Percentiles rank a stretch among this genome's conserved stretches.
Evolutionary conservation across 257 asterid genomes (phyloP).

Genomic region (Solanum habrochaites): DNA sequence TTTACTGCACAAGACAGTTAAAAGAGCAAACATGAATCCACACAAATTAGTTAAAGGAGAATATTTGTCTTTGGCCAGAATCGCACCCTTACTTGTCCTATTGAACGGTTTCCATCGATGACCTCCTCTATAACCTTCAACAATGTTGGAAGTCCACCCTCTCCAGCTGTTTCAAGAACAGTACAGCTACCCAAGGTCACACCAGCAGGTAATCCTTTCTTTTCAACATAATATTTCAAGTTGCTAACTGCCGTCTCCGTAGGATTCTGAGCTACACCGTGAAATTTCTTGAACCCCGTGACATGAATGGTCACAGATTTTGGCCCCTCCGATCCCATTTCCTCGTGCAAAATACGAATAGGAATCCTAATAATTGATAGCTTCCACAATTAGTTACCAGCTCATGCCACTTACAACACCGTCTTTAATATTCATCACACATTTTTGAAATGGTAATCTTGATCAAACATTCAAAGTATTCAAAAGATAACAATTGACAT

Average conservation of each 20-base stretch:
- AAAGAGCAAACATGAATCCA: neutral
- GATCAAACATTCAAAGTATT: neutral
- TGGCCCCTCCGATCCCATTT: slow-evolving; percentile 52
- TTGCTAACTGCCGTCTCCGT: slow-evolving; percentile 29
- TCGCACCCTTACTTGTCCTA: slow-evolving; percentile 47
- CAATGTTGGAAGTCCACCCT: slow-evolving; percentile 35
- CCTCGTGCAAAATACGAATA: neutral
- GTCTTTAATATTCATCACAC: neutral
- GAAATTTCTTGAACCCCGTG: slow-evolving; percentile 57
- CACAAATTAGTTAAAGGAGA: neutral
- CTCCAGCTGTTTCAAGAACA: slow-evolving; percentile 55
- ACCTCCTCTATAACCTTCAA: slow-evolving; percentile 39
- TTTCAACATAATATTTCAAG: slow-evolving; percentile 29
- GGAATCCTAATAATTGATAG: slow-evolving; percentile 4
- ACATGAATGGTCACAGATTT: slow-evolving; percentile 36
- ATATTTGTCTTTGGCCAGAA: neutral
- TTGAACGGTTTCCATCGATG: neutral
- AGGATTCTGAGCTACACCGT: slow-evolving; percentile 46
- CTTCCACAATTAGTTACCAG: neutral
- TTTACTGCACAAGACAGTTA: neutral
- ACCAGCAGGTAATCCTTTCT: slow-evolving; percentile 27
- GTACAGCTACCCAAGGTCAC: slow-evolving; percentile 32
- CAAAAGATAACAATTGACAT: neutral
- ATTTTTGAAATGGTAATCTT: neutral
- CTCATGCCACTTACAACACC: neutral